Evolutionary conservation across 2,329 filamentous ascomycete species (phyloP).

Genomic region (Paracoccidioides lutzii): DNA sequence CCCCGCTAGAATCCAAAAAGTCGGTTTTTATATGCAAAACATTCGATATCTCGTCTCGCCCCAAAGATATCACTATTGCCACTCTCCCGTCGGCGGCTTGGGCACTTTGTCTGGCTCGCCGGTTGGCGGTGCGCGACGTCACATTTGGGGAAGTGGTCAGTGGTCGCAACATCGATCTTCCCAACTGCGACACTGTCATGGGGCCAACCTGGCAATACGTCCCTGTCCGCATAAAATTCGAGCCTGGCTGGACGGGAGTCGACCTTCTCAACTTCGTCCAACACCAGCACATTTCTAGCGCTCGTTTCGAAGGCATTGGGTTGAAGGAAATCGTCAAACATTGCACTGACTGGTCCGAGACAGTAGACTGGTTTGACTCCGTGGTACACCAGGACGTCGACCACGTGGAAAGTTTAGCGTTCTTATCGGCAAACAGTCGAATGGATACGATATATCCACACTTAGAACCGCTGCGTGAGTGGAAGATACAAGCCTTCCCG

Average conservation of each 20-base stretch:
- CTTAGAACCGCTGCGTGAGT: conserved; percentile 41
- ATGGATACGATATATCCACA: conserved; percentile 47
- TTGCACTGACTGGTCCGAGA: conserved; percentile 35
- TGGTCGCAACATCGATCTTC: conserved; percentile 44
- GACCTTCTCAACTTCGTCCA: conserved; percentile 39
- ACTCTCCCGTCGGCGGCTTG: conserved; percentile 49
- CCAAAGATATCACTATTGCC: conserved; percentile 43
- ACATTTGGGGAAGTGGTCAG: conserved; percentile 50
- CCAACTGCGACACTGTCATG: conserved; percentile 39
- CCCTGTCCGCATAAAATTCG: conserved; percentile 44
- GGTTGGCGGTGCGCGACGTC: conserved; percentile 38
- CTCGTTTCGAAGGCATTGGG: conserved; percentile 37
- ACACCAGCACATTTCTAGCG: conserved; percentile 38
- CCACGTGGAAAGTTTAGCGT: conserved; percentile 38
- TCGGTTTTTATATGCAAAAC: conserved; percentile 4
- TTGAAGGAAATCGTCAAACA: conserved; percentile 35
- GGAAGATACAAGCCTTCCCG: conserved; percentile 51
- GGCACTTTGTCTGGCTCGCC: conserved; percentile 44
- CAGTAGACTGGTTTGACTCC: conserved; percentile 39
- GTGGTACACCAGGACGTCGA: conserved; percentile 46
- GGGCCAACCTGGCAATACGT: conserved; percentile 53
- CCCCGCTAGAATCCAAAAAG: conserved; percentile 1
- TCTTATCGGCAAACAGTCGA: conserved; percentile 18
- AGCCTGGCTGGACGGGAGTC: conserved; percentile 30
- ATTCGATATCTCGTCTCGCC: conserved; percentile 37